Percentiles rank a stretch among this genome's conserved stretches.
phyloP scores from a whole-genome alignment of 2,329 filamentous ascomycete genomes.

The Juglanconis sp. region DNA sequence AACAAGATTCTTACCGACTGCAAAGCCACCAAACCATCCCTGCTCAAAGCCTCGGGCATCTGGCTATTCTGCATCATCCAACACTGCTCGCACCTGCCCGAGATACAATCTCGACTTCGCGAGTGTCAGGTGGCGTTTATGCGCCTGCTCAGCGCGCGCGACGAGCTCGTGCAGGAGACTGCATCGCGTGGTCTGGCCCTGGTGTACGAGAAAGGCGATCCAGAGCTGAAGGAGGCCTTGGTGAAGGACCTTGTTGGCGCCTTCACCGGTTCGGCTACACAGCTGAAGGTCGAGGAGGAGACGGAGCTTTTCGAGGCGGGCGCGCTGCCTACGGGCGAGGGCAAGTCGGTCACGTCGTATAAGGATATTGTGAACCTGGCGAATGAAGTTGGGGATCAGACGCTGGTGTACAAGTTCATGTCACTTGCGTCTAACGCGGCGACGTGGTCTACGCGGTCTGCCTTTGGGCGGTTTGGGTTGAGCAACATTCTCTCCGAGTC shows the following conservation, averaged over 20 bases:
- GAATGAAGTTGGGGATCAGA: conserved; percentile 94
- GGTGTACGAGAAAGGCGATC: conserved; percentile 89
- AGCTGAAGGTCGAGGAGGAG: conserved; percentile 81
- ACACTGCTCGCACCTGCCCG: conserved; percentile 75
- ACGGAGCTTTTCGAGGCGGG: conserved; percentile 93
- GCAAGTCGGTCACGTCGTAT: conserved; percentile 87
- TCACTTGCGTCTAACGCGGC: conserved; percentile 92
- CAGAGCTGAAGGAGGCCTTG: conserved; percentile 73
- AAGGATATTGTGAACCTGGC: conserved; percentile 95
- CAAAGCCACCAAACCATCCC: conserved; percentile 79
- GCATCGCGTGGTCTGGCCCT: conserved; percentile 87
- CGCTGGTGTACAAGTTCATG: conserved; percentile 98
- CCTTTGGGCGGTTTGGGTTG: conserved; percentile 90
- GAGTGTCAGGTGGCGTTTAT: conserved; percentile 86
- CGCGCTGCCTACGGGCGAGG: conserved; percentile 83
- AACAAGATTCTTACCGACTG: conserved; percentile 75
- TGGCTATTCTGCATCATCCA: conserved; percentile 93
- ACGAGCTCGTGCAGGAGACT: conserved; percentile 94
- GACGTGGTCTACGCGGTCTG: conserved; percentile 95
- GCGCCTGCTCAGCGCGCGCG: conserved; percentile 78
- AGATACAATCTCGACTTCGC: conserved; percentile 71
- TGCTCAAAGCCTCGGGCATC: conserved; percentile 89
- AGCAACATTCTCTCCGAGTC: conserved; percentile 90
- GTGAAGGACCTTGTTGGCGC: conserved; percentile 84
- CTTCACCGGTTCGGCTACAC: conserved; percentile 74